phyloP scores from a whole-genome alignment of 495 filamentous ascomycete genomes.

The Daldinia loculata region DNA sequence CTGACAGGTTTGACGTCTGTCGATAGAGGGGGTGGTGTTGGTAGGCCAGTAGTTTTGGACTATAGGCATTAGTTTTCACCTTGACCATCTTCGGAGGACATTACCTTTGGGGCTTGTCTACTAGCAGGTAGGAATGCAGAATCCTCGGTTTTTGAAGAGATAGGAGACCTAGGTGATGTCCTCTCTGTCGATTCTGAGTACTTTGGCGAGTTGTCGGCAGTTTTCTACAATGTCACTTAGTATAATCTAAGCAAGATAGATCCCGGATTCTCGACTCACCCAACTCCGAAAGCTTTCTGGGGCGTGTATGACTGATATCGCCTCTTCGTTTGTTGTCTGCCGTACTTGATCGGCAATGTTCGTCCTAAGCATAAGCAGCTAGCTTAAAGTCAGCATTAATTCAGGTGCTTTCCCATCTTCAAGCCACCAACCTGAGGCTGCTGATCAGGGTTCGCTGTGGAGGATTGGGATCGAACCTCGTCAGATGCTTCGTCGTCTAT shows the following conservation, averaged over 20 bases:
- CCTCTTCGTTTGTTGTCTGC: constrained; percentile 70
- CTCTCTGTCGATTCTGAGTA: constrained; percentile 43
- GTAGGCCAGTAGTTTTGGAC: constrained; percentile 51
- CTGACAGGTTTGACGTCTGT: constrained; percentile 72
- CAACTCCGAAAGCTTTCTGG: constrained; percentile 80
- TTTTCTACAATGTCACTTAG: constrained; percentile 43
- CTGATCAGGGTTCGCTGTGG: constrained; percentile 35
- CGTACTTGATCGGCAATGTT: constrained; percentile 63
- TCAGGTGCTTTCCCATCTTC: constrained; percentile 45
- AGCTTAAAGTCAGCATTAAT: constrained; percentile 38
- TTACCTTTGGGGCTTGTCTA: constrained; percentile 50
- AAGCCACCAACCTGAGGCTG: constrained; percentile 46
- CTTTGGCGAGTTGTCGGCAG: constrained; percentile 46
- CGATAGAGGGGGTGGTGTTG: constrained; percentile 69
- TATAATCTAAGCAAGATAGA: neutral
- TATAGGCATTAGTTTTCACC: constrained; percentile 37
- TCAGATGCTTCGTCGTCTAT: constrained; percentile 75
- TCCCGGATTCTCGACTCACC: constrained; percentile 58
- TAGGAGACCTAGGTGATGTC: constrained; percentile 41
- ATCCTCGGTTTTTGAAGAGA: constrained; percentile 31
- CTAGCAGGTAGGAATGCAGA: constrained; percentile 42
- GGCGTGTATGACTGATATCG: constrained; percentile 87
- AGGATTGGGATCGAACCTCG: constrained; percentile 48
- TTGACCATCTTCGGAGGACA: constrained; percentile 7
- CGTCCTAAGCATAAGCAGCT: constrained; percentile 69